Base-by-base conservation (phyloP, 192 early-diverging fungal species). In the Phlyctochytrium bullatum region DNA sequence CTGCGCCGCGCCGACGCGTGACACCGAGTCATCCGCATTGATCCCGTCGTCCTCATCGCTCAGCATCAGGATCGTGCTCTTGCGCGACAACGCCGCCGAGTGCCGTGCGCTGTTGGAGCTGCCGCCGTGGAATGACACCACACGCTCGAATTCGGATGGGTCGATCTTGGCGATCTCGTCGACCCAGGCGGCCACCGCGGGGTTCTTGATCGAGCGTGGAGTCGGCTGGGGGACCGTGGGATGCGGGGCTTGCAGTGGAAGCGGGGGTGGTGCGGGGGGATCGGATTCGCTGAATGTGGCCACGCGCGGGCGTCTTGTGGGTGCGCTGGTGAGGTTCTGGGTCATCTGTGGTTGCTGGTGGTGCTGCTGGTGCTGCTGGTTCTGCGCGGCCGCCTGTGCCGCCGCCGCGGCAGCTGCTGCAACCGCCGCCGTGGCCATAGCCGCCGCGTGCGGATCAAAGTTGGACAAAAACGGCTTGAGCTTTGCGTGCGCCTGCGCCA, bases 151-250 rank as follows among this genome's bases (percentile, higher is more conserved):
- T 28, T 57, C 54, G 27, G 14, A 24, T 28, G 54, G 54, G 10
- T 28, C 20, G 54, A 57, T 57, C 6, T 14, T 57, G 20, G 54
- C 54, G 27, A 57, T 28, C 14, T 57, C 54, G 12, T 14, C 54
- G 12, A 57, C 54, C 54, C 54, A 57, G 10, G 54, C 54, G 12
- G 54, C 54, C 20, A 57, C 54, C 6, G 40, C 40, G 10, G 40
- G 40, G 40, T 47, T 47, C 40, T 47, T 47, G 20, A 20, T 14
- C 20, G 6, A 14, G 40, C 10, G 40, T 14, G 40, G 40, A 6
- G 20, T 47, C 40, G 40, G 40, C 20, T 6, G 6, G 40, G 40
- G 40, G 6, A 14, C 10, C 6, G 40, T 47, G 6, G 40, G 40
- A 14, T 47, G 40, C 40, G 40, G 40, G 10, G 6, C 10, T 47